phyloP scores from a whole-genome alignment of 2,329 filamentous ascomycete genomes.

The Thelonectria rubi region DNA sequence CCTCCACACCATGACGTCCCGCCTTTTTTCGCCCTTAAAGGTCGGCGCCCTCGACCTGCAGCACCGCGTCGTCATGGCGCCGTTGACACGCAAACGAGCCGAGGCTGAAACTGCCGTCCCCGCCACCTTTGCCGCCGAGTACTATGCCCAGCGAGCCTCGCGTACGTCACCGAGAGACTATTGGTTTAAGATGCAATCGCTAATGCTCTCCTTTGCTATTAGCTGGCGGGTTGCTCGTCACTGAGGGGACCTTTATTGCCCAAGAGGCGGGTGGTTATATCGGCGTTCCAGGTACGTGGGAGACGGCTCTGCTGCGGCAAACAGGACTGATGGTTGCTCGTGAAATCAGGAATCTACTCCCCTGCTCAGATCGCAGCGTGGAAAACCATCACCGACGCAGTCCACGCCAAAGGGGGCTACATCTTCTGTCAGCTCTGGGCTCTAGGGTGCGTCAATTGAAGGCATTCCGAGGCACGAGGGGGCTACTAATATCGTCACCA shows the following conservation, averaged over 20 bases:
- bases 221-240: constrained; percentile 55
- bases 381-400: constrained; percentile 68
- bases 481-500: constrained; percentile 17
- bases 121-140: constrained; percentile 50
- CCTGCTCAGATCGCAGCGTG: constrained; percentile 66
- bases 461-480: background rate
- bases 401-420: constrained; percentile 69
- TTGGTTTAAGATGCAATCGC: background rate
- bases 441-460: constrained; percentile 62
- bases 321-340: constrained; percentile 4
- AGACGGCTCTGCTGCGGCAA: too few species aligned
- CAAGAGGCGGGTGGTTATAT: constrained; percentile 46
- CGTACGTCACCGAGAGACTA: constrained; percentile 21
- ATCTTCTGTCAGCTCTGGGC: constrained; percentile 73
- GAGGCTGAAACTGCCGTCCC: constrained; percentile 46
- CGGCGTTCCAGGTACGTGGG: constrained; percentile 29
- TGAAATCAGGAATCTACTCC: constrained; percentile 66
- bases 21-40: constrained; percentile 54
- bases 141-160: constrained; percentile 57
- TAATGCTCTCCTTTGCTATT: background rate
- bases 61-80: constrained; percentile 63
- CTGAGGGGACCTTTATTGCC: constrained; percentile 57
- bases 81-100: constrained; percentile 64
- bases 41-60: constrained; percentile 50
- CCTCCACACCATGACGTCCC: too few species aligned